Conservation (phyloP, 2,329 filamentous ascomycete genomes). For the Epichloe hybrida region DNA sequence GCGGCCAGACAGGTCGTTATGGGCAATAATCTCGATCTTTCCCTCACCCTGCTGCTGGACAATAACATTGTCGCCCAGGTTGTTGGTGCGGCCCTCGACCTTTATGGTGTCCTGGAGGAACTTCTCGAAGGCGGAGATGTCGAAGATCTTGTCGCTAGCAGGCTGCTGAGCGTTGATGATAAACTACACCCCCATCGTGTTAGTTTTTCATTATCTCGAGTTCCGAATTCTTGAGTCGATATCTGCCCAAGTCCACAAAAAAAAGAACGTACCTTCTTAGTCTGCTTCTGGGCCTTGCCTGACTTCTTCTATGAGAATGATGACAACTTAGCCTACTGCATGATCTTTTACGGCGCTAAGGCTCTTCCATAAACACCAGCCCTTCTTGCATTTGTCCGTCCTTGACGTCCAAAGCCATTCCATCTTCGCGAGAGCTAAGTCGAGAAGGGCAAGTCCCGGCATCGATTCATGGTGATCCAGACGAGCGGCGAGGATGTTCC, state of each 20-base stretch:
- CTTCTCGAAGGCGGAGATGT: slow-evolving; percentile 96
- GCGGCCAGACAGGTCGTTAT: slow-evolving; percentile 95
- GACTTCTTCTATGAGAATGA: slow-evolving; percentile 43
- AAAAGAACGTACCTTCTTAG: too few species aligned
- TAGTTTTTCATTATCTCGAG: neutral
- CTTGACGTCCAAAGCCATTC: neutral
- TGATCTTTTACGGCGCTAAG: slow-evolving; percentile 15
- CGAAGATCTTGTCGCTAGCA: slow-evolving; percentile 99
- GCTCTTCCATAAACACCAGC: neutral
- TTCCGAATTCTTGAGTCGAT: too few species aligned
- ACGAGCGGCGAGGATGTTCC: neutral
- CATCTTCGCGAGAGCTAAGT: neutral
- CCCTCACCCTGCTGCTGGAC: slow-evolving; percentile 64
- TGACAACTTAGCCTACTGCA: slow-evolving; percentile 93
- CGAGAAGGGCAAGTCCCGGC: neutral
- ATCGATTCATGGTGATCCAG: neutral
- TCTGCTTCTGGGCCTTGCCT: slow-evolving; percentile 57
- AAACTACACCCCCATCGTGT: slow-evolving; percentile 44
- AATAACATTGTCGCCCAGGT: slow-evolving; percentile 86
- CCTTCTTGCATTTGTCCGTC: neutral
- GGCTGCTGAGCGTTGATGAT: slow-evolving; percentile 99
- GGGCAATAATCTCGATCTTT: slow-evolving; percentile 31
- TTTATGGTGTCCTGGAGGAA: slow-evolving; percentile 99
- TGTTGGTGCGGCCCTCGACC: slow-evolving; percentile 95
- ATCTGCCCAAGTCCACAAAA: slow-evolving; percentile 2